A percentile compares a stretch with the other conserved stretches of the same genome.
Evolutionary conservation across 345 rosid species (phyloP).

Genomic region (Bruguiera parviflora): DNA sequence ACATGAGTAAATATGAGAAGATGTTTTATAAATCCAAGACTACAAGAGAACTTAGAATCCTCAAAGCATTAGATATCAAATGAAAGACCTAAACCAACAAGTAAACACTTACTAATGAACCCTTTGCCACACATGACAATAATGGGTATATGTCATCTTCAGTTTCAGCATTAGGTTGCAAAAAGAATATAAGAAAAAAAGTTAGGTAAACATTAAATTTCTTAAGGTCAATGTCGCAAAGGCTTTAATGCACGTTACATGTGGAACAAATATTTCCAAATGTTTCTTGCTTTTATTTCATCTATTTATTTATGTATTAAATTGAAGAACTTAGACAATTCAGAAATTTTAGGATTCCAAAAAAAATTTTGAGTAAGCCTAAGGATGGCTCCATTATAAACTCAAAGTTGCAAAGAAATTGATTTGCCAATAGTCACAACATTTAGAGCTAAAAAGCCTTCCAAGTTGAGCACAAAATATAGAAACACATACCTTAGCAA

Average conservation of each 20-base stretch:
- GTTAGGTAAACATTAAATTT: neutral
- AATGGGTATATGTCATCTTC: slow-evolving; percentile 78
- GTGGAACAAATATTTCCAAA: no score
- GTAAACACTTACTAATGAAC: slow-evolving; percentile 66
- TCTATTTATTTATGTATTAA: no score
- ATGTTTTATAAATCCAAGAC: neutral
- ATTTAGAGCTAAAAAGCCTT: neutral
- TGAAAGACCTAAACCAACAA: slow-evolving; percentile 62
- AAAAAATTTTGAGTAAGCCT: no score
- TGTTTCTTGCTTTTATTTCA: no score
- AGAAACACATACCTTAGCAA: slow-evolving; percentile 58
- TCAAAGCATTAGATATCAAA: neutral
- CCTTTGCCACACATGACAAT: slow-evolving; percentile 80
- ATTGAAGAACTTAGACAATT: no score
- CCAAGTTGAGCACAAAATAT: neutral
- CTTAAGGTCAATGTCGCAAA: neutral
- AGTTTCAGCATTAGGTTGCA: slow-evolving; percentile 84
- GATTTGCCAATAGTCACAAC: no score
- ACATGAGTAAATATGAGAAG: neutral
- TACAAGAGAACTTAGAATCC: neutral
- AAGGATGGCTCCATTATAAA: no score
- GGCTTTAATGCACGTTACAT: neutral
- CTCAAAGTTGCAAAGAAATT: no score
- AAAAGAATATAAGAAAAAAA: slow-evolving; percentile 4
- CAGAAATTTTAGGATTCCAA: no score